A percentile compares a stretch with the other conserved stretches of the same genome.
These are phyloP conservation scores for Brassica incana DNA, from an alignment of 345 rosid genomes.

Conservation along the genomic window DNA sequence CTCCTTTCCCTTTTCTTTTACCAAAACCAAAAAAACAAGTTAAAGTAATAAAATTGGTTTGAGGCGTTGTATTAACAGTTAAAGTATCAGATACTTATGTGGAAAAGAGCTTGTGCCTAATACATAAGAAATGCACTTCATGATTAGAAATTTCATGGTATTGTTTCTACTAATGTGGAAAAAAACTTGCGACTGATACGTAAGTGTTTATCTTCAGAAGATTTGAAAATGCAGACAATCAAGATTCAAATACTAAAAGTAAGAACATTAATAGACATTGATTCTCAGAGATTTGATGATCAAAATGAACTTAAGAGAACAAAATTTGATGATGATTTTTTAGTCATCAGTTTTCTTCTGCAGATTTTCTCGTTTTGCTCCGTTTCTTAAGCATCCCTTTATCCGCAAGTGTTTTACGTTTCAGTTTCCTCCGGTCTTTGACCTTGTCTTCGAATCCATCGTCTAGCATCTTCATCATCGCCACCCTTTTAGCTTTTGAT, in stretches of 20 bases:
- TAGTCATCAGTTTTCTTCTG: constrained; percentile 37
- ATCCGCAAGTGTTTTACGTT: constrained; percentile 54
- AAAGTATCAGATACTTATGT: background rate
- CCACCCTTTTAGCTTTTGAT: constrained; percentile 84
- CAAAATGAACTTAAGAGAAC: constrained; percentile 20
- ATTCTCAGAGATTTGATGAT: constrained; percentile 4
- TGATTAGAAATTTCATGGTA: background rate
- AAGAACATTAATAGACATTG: constrained; percentile 8
- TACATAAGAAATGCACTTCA: background rate
- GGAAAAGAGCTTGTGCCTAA: background rate
- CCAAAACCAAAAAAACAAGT: constrained; percentile 13
- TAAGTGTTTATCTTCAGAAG: background rate
- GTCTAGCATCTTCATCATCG: constrained; percentile 83
- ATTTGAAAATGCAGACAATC: background rate
- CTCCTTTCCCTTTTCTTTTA: constrained; percentile 35
- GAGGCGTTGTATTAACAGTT: background rate
- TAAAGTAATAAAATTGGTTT: constrained; percentile 23
- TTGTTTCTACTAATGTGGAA: background rate
- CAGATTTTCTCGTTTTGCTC: constrained; percentile 29
- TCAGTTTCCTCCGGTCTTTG: constrained; percentile 69
- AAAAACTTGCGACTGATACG: no score
- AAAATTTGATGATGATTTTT: constrained; percentile 27
- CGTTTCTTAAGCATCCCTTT: constrained; percentile 63
- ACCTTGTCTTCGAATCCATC: constrained; percentile 84
- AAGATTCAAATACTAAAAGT: background rate